Evolutionary conservation across 106 monocot species (phyloP), one percentile per base, ranked within the genome.

Genomic region (Posidonia australis): DNA sequence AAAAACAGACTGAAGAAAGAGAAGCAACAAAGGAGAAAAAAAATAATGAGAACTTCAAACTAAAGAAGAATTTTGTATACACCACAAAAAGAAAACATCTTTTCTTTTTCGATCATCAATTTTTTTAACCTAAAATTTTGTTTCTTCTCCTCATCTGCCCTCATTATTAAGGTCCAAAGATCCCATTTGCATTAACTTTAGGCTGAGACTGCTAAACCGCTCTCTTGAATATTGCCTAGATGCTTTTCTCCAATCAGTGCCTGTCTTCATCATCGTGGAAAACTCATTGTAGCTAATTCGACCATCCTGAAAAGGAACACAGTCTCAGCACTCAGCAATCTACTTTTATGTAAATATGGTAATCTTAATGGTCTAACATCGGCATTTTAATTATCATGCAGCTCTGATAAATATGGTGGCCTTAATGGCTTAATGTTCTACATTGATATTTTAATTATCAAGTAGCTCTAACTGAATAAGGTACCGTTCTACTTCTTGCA

Each of bases 171-270:
- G 11, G 44, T 65, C 20, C 65, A 73, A 65, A 10, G 65, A 55
- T 65, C 56, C 65, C 28, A 65, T 65, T 54, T 73, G 54, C 44
- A 57, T 55, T 54, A 73, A n/a, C 23, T 73, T 65, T 55, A 64
- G 46, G 57, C 72, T 73, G 30, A 73, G 55, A 57, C 29, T 56
- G 45, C 53, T 65, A 45, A 65, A 73, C 44, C 72, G 20, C 27
- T 73, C 72, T 53, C 72, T 44, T 23, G 72, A 73, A 36, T 73
- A 73, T n/a, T 73, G 72, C 62, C 72, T 73, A 17, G 72, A 73
- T 7, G 72, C 72, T 64, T 73, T 73, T 57, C 72, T 64, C 72
- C 72, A 73, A 58, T 73, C 72, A 21, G 72, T 73, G 0, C 72
- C 72, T 10, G 72, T 65, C 43, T 58, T 73, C 72, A 73, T 73